Base-by-base conservation (phyloP, 2,329 filamentous ascomycete species). In the Cryphonectria japonica region DNA sequence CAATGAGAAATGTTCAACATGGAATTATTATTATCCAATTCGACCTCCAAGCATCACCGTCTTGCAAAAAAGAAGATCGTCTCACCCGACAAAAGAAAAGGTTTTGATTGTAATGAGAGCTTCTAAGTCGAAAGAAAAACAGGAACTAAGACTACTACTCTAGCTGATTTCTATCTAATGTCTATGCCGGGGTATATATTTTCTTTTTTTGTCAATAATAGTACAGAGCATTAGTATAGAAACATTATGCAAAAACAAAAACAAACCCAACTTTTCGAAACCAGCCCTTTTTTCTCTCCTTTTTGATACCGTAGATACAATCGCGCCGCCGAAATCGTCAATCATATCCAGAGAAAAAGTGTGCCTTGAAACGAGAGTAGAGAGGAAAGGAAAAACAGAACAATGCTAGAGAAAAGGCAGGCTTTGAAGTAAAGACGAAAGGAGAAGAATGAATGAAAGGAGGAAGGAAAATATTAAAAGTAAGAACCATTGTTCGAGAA, bases 131-230 rank as follows among this genome's bases (percentile, higher is more conserved):
- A 46, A 46, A 22, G 16, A 22, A 19, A 50, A 50, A 9, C 37
- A 39, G 59, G 69, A 6, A 34, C 39, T 19, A 61, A 34, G 5
- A n/a, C 57, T 60, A n/a, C 57, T 60, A 37, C 34, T 41, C 67
- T 67, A 60, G 16, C 65, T 52, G 68, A 70, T 43, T 63, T 66
- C 71, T 72, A 69, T 66, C 22, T 43, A 34, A 54, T 59, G 57
- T 72, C 68, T 72, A 72, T 70, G 59, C 34, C 61, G 34, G 71
- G 71, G 71, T 72, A 72, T 72, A n/a, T 41, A 69, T 54, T 68
- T 71, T 68, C 70, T 59, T 26, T 32, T 32, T 19, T 32, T 6
- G 3, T 14, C 29, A 37, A 62, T 46, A n/a, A 46, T 39, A n/a
- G 29, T 16, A 52, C 68, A 60, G 50, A 16, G 14, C 50, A 65